Evolutionary conservation across 2,329 filamentous ascomycete species (phyloP), one percentile per base, ranked within the genome.

Genomic region (Colletotrichum abscissum): DNA sequence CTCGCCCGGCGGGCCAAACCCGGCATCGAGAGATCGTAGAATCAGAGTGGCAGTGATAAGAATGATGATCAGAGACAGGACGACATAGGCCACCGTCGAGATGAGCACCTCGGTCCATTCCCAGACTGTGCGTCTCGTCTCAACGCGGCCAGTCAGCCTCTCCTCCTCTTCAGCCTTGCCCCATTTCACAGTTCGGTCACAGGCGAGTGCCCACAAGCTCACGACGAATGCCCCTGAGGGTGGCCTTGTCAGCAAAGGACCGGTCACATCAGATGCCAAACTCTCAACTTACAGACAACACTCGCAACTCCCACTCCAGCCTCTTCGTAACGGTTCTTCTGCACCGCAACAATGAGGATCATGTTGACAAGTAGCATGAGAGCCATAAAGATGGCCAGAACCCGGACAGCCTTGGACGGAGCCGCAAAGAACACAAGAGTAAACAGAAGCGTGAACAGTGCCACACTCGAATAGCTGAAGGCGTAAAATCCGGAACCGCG

Each of bases 81-180:
- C 77, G 24, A 90, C 84, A 79, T 97, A 90, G 54, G 93, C 88
- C 59, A 95, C 84, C 1, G 93, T 95, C 30, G 95, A 93, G 4
- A 92, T 79, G 3, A 97, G 84, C 16, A 99, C 94, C 56, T 92
- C 93, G 5, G 92, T 83, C 96, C 97, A 98, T 84, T 98, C 95
- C 55, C 89, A 85, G 5, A 98, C 82, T 0, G 95, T 94, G 33
- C 95, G 91, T 28, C 95, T 90, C 12, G 93, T 95, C 84, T 99
- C 96, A 35, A 93, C 90, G 16, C 96, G 93, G 12, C 97, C 97
- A 0, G 96, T 98, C 24, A 98, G 86, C 30, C 97, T 91, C 81
- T 98, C 93, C 81, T 99, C 97, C 81, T 98, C 97, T 78, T 98
- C 95, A 1, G 88, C 88, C 83, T 98, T 98, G 69, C 96, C 97